Evolutionary conservation across 768 basidiomycete species (phyloP), one percentile per base, ranked within the genome.

Genomic region (Pisolithus tinctorius): DNA sequence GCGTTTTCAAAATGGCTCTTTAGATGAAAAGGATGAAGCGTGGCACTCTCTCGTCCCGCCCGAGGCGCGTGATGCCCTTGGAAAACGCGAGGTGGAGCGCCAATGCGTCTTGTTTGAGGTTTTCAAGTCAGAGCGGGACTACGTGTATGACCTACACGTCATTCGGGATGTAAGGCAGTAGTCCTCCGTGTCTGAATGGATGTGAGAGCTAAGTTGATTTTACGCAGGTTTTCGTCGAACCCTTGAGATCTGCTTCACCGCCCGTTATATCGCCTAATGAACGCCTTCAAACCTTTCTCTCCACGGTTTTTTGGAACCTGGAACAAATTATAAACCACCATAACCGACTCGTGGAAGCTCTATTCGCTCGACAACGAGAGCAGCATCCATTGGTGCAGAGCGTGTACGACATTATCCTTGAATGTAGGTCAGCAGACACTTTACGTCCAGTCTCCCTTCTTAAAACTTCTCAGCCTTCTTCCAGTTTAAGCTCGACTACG

Each of bases 91-190:
- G 64, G 83, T 93, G 20, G 81, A 86, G 52, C 78, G 93, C 42
- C 93, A 97, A 65, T 88, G 83, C 25, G 81, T 83, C 37, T 76
- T 99, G 6, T 94, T 93, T 58, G 94, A 98, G 64, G 70, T 95
- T 23, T 84, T 97, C 67, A 86, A 90, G 65, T 83, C 86, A 0
- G 96, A 99, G 70, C 77, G 83, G 55, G 86, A 92, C 53, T 97
- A 96, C 64, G 86, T 93, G 10, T 66, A 77, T 29, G 95, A 97
- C 68, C 68, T 99, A 45, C 76, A 83, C 61, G 65, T 83, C 52
- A 69, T 88, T 56, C 69, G 81, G 70, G 76, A 88, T 64, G 90
- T 89, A 54, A 29, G 65, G 54, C 41, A n/a, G 11, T 9, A 20
- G 16, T 9, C 34, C 34, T 50, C 31, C 7, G 31, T 45, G 14